Percentiles rank a stretch among this genome's conserved stretches.
phyloP scores from a whole-genome alignment of 306 rosid genomes.

The Quercus glauca region DNA sequence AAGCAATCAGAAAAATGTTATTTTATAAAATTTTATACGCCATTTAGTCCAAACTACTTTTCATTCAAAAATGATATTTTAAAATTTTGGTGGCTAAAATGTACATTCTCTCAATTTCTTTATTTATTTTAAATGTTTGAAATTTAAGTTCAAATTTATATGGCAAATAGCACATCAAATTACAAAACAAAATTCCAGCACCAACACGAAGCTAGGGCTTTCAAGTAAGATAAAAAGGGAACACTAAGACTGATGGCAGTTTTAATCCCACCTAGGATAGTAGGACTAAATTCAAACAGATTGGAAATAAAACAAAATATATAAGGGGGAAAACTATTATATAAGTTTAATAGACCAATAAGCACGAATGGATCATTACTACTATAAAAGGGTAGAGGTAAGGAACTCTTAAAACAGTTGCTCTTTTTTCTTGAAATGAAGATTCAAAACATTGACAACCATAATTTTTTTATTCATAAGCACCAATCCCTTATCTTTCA shows the following conservation, averaged over 20 bases:
- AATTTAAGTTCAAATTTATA: neutral
- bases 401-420: no score
- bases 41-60: neutral
- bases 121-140: neutral
- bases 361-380: no score
- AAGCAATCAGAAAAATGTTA: neutral
- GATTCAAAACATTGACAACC: no score
- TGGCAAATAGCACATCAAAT: neutral
- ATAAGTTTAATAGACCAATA: no score
- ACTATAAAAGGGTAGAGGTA: no score
- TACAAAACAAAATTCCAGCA: neutral
- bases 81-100: neutral
- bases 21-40: neutral
- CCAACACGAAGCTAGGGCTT: neutral
- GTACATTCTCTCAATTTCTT: neutral
- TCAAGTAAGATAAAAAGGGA: neutral
- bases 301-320: no score
- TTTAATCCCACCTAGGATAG: neutral
- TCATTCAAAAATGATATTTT: neutral
- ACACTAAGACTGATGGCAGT: neutral
- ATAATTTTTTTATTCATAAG: no score
- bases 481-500: no score
- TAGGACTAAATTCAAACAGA: neutral
- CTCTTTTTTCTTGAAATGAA: no score
- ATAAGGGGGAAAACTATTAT: no score